These are phyloP conservation scores for Paramecium bursaria DNA, from an alignment of 73 alveolate genomes.

Conservation along the genomic window DNA sequence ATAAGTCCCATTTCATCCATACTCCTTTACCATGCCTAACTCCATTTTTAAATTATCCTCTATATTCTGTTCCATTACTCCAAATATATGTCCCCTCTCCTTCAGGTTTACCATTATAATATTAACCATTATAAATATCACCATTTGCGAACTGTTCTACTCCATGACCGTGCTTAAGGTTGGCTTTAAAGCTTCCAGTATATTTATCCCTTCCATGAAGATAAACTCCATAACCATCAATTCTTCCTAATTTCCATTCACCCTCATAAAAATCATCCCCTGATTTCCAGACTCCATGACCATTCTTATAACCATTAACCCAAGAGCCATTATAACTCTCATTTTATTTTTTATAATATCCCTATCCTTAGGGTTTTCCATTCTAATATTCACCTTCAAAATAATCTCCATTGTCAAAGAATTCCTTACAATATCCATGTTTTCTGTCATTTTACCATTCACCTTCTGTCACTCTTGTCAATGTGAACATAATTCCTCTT, in stretches of 20 bases:
- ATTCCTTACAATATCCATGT: conserved; percentile 74
- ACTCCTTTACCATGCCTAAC: conserved; percentile 70
- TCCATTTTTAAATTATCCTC: conserved; percentile 68
- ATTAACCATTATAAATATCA: conserved; percentile 81
- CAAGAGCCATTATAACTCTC: conserved; percentile 72
- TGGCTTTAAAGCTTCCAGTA: conserved; percentile 79
- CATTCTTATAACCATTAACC: conserved; percentile 76
- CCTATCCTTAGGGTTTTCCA: conserved; percentile 72
- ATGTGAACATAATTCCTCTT: conserved; percentile 67
- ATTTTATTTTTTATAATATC: conserved; percentile 45
- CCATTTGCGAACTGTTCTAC: conserved; percentile 79
- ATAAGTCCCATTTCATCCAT: conserved; percentile 68
- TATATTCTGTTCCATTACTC: conserved; percentile 61
- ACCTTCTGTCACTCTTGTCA: conserved; percentile 72
- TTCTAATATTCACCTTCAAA: conserved; percentile 73
- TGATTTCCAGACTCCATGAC: conserved; percentile 71
- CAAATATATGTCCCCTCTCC: conserved; percentile 84
- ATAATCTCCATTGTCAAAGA: conserved; percentile 72
- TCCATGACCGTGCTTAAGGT: conserved; percentile 77
- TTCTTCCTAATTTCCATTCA: conserved; percentile 76
- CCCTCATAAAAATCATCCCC: conserved; percentile 73
- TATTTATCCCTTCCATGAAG: conserved; percentile 66
- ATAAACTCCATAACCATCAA: conserved; percentile 77
- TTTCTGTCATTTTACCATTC: conserved; percentile 74
- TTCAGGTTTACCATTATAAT: conserved; percentile 81